phyloP scores from a whole-genome alignment of 2,329 filamentous ascomycete genomes.

The Fusarium mundagurra region DNA sequence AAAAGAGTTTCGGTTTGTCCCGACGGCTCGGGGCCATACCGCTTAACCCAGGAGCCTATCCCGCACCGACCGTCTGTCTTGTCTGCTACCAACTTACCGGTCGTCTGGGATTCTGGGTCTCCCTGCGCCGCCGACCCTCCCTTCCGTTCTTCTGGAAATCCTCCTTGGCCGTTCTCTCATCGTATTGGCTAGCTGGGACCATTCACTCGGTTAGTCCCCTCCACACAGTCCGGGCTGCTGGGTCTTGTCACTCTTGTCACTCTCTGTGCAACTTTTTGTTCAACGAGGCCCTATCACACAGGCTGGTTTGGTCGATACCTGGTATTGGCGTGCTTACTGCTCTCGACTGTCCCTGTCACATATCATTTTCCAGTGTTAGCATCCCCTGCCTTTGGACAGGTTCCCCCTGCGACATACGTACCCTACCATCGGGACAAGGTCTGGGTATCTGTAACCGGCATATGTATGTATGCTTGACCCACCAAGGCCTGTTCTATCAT shows the following conservation, averaged over 20 bases:
- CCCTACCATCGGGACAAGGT: constrained; percentile 36
- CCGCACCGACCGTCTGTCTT: constrained; percentile 19
- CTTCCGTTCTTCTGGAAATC: constrained; percentile 43
- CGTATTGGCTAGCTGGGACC: constrained; percentile 28
- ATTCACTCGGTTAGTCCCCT: constrained; percentile 24
- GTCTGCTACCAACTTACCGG: constrained; percentile 29
- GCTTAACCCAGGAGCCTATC: constrained; percentile 19
- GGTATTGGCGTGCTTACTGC: constrained; percentile 1
- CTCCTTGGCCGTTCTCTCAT: constrained; percentile 16
- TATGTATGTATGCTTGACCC: constrained; percentile 31
- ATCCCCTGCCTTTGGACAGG: neutral
- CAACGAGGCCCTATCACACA: constrained; percentile 23
- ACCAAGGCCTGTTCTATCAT: constrained; percentile 18
- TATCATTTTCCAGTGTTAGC: constrained; percentile 8
- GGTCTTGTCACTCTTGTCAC: constrained; percentile 1
- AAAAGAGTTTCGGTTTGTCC: constrained; percentile 33
- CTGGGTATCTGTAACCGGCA: constrained; percentile 32
- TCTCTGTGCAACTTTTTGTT: constrained; percentile 6
- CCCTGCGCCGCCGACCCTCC: constrained; percentile 28
- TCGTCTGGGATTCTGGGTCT: constrained; percentile 34
- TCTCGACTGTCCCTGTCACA: constrained; percentile 13
- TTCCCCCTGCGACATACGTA: constrained; percentile 14
- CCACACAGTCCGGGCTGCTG: constrained; percentile 37
- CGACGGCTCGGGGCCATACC: constrained; percentile 27
- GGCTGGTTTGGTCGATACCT: constrained; percentile 1